Evolutionary conservation across 257 asterid species (phyloP).

Genomic region (Jaltomata sinuosa): DNA sequence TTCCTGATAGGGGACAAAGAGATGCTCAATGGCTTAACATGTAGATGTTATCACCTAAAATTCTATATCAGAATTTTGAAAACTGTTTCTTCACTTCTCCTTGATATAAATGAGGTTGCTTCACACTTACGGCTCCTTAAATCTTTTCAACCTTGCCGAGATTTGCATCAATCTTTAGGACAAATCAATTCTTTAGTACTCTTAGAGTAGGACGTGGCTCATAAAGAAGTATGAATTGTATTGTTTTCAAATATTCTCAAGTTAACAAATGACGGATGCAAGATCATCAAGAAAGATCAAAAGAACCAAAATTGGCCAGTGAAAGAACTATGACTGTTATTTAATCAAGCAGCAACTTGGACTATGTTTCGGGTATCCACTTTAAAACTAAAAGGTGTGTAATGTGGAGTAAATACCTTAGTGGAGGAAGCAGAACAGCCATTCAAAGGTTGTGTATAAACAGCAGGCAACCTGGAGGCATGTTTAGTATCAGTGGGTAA

Average conservation of each 20-base stretch:
- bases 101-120: not conserved
- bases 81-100: not conserved
- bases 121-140: not conserved
- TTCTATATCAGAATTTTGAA: not conserved
- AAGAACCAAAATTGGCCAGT: not conserved
- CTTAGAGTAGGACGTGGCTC: not conserved
- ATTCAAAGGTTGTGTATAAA: constrained; percentile 42
- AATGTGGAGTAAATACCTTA: constrained; percentile 28
- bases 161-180: not conserved
- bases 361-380: not conserved
- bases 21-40: not conserved
- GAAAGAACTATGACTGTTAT: not conserved
- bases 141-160: not conserved
- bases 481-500: constrained; percentile 43
- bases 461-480: constrained; percentile 41
- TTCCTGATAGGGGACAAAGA: not conserved
- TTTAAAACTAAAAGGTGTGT: not conserved
- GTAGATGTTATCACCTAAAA: not conserved
- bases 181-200: not conserved
- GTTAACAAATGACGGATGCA: not conserved
- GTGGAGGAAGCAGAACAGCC: constrained; percentile 57
- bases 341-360: not conserved
- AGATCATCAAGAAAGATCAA: not conserved
- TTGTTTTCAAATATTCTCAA: not conserved
- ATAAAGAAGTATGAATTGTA: not conserved